A percentile compares a stretch with the other conserved stretches of the same genome.
These are phyloP conservation scores for Gaeumannomyces tritici DNA, from an alignment of 2,329 filamentous ascomycete species.

Conservation along the genomic window DNA sequence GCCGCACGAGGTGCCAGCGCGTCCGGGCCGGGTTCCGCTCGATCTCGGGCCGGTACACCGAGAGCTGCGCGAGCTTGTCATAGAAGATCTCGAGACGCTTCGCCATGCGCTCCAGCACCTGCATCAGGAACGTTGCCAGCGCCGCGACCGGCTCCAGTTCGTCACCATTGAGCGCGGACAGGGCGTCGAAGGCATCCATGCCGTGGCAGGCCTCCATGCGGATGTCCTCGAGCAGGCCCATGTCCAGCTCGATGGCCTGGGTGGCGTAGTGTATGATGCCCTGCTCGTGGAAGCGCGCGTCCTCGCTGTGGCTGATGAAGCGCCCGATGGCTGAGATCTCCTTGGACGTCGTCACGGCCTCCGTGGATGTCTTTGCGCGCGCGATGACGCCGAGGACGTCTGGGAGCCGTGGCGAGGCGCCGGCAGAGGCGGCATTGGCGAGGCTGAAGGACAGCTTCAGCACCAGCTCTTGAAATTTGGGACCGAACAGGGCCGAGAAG, in stretches of 20 bases:
- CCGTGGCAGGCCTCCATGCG: constrained; percentile 41
- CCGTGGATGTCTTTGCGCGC: constrained; percentile 31
- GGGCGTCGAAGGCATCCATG: constrained; percentile 43
- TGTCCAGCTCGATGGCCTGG: constrained; percentile 38
- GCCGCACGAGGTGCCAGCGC: constrained; percentile 39
- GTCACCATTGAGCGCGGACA: constrained; percentile 29
- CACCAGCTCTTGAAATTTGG: constrained; percentile 42
- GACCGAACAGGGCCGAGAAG: constrained; percentile 39
- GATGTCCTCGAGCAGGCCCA: constrained; percentile 42
- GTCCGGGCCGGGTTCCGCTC: constrained; percentile 43
- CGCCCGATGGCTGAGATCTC: constrained; percentile 40
- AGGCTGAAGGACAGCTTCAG: constrained; percentile 41
- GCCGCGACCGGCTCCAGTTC: constrained; percentile 27
- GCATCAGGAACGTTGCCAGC: constrained; percentile 36
- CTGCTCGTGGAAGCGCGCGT: constrained; percentile 38
- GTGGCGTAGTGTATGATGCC: constrained; percentile 41
- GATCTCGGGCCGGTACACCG: constrained; percentile 39
- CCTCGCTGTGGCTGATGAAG: constrained; percentile 34
- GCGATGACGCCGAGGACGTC: constrained; percentile 33
- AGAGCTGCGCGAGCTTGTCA: constrained; percentile 35
- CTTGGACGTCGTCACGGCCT: constrained; percentile 34
- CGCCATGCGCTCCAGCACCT: constrained; percentile 42
- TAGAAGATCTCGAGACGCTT: constrained; percentile 42
- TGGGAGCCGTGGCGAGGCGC: constrained; percentile 25
- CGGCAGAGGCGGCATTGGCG: constrained; percentile 27